These are phyloP conservation scores for Curvularia spicifera DNA, from an alignment of 2,329 filamentous ascomycete genomes.

Conservation along the genomic window DNA sequence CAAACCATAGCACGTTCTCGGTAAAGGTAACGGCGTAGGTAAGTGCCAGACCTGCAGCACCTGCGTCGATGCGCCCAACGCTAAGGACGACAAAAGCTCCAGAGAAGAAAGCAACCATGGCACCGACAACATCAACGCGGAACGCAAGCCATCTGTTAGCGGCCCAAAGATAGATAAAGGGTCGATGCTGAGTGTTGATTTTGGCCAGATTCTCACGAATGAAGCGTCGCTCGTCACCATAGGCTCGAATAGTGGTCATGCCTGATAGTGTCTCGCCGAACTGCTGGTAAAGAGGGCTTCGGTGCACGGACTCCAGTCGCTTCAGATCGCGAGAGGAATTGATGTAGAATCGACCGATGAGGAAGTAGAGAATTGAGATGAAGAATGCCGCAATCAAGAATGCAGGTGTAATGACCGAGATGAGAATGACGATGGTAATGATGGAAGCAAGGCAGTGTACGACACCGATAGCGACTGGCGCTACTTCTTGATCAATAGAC, in stretches of 20 bases:
- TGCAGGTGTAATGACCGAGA: slow-evolving; percentile 84
- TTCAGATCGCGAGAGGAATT: slow-evolving; percentile 94
- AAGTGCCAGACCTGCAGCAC: slow-evolving; percentile 89
- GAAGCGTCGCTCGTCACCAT: slow-evolving; percentile 91
- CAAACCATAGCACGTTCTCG: slow-evolving; percentile 95
- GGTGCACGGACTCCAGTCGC: slow-evolving; percentile 89
- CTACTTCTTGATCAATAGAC: slow-evolving; percentile 92
- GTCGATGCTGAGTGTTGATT: slow-evolving; percentile 89
- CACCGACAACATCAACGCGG: slow-evolving; percentile 87
- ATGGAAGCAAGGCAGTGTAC: slow-evolving; percentile 72
- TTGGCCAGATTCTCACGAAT: slow-evolving; percentile 86
- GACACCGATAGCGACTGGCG: slow-evolving; percentile 82
- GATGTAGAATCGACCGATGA: slow-evolving; percentile 87
- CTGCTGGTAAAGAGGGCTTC: slow-evolving; percentile 95
- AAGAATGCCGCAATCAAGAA: slow-evolving; percentile 88
- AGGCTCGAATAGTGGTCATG: slow-evolving; percentile 95
- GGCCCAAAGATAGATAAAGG: slow-evolving; percentile 96
- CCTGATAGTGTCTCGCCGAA: slow-evolving; percentile 95
- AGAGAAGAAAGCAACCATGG: slow-evolving; percentile 90
- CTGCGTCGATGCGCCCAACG: slow-evolving; percentile 83
- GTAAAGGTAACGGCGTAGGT: slow-evolving; percentile 97
- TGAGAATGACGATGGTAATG: slow-evolving; percentile 84
- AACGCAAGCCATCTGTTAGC: slow-evolving; percentile 96
- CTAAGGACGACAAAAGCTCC: slow-evolving; percentile 88
- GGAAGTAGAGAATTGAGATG: slow-evolving; percentile 81